Evolutionary conservation across 1,139 yeast species (phyloP).

Genomic region (Kurtzmaniella quercitrusa): DNA sequence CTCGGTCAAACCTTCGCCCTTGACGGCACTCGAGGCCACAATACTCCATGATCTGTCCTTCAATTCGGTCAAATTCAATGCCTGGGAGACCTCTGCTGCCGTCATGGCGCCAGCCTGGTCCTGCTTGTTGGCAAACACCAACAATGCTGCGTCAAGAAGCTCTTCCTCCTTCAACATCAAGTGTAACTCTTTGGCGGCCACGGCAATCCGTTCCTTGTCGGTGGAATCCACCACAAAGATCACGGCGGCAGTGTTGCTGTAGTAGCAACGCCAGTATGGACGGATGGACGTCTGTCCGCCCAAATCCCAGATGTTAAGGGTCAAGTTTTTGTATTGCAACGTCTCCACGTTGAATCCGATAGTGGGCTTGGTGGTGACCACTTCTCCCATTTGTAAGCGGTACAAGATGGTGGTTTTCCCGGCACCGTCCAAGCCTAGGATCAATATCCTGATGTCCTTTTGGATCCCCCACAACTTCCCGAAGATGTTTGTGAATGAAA

Average conservation of each 20-base stretch:
- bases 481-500: conserved; percentile 72
- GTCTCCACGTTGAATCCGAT: conserved; percentile 98
- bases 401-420: conserved; percentile 95
- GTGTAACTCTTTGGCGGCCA: conserved; percentile 84
- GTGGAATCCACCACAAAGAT: conserved; percentile 97
- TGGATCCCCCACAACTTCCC: conserved; percentile 85
- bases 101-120: conserved; percentile 95
- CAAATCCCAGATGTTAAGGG: conserved; percentile 84
- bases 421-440: conserved; percentile 94
- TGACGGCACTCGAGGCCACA: conserved; percentile 92
- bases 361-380: conserved; percentile 90
- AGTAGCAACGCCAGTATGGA: conserved; percentile 98
- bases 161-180: conserved; percentile 93
- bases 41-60: conserved; percentile 98
- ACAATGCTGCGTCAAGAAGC: conserved; percentile 78
- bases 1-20: conserved; percentile 93
- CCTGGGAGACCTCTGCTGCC: conserved; percentile 92
- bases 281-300: conserved; percentile 97
- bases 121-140: conserved; percentile 95
- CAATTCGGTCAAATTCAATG: conserved; percentile 77
- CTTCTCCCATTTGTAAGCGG: conserved; percentile 89
- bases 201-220: conserved; percentile 86
- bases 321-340: conserved; percentile 80
- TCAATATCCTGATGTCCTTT: conserved; percentile 87
- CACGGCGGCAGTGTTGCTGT: conserved; percentile 92